Conservation (phyloP, 2,329 filamentous ascomycete species). For the Septoria linicola region DNA sequence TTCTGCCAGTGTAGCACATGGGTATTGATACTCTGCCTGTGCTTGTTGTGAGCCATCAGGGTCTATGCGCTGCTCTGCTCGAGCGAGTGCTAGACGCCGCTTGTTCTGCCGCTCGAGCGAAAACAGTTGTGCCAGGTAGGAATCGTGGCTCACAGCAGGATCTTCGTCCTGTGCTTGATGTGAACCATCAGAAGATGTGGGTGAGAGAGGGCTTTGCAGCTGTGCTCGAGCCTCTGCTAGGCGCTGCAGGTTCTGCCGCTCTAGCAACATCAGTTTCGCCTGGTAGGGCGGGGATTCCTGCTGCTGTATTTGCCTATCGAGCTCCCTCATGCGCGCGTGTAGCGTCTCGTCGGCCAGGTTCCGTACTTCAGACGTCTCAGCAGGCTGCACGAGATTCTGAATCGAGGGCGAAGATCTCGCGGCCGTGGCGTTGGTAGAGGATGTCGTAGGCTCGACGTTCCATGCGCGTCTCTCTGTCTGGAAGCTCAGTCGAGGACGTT, state of each 20-base stretch:
- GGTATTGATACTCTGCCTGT: no score
- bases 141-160: no score
- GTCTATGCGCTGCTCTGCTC: neutral
- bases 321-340: neutral
- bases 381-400: slow-evolving; percentile 10
- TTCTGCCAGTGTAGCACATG: no score
- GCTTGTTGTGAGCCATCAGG: neutral
- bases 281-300: neutral
- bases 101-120: neutral
- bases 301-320: no score
- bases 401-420: slow-evolving; percentile 17
- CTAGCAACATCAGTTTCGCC: neutral
- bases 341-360: neutral
- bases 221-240: no score
- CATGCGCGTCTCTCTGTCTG: no score
- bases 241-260: neutral
- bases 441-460: neutral
- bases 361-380: no score
- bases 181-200: no score
- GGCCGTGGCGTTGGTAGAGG: slow-evolving; percentile 3
- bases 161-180: neutral
- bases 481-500: neutral
- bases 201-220: no score
- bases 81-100: neutral
- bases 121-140: neutral